These are phyloP conservation scores for Dactylellina sp. DNA, from an alignment of 2,329 filamentous ascomycete genomes.

Conservation along the genomic window DNA sequence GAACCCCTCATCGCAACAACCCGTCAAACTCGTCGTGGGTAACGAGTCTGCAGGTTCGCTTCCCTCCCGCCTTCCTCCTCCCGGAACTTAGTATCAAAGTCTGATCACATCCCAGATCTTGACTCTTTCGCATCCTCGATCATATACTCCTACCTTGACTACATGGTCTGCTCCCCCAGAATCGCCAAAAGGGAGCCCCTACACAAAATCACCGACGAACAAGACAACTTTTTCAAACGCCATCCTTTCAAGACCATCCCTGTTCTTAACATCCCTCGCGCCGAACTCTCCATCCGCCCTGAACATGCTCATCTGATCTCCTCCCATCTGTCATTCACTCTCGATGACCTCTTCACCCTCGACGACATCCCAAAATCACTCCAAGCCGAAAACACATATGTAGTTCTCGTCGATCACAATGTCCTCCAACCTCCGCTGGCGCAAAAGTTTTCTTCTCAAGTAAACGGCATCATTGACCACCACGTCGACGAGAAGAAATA, in stretches of 20 bases:
- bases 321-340: conserved; percentile 70
- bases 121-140: conserved; percentile 82
- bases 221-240: conserved; percentile 57
- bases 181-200: conserved; percentile 61
- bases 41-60: conserved; percentile 74
- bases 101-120: conserved; percentile 70
- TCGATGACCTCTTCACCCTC: conserved; percentile 74
- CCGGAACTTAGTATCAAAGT: not conserved
- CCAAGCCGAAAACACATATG: conserved; percentile 65
- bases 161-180: conserved; percentile 68
- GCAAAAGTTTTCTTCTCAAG: conserved; percentile 64
- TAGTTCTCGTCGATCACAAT: conserved; percentile 80
- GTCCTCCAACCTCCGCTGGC: conserved; percentile 64
- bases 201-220: conserved; percentile 5
- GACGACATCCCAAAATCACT: conserved; percentile 69
- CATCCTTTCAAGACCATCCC: conserved; percentile 74
- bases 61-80: not conserved
- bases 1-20: conserved; percentile 58
- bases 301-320: conserved; percentile 76
- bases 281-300: conserved; percentile 77
- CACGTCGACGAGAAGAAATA: conserved; percentile 75
- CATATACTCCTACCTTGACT: conserved; percentile 77
- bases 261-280: conserved; percentile 75
- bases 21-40: conserved; percentile 73
- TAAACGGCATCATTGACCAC: conserved; percentile 80